Evolutionary conservation across 2,329 filamentous ascomycete species (phyloP).

Genomic region (Rhynchosporium graminicola): DNA sequence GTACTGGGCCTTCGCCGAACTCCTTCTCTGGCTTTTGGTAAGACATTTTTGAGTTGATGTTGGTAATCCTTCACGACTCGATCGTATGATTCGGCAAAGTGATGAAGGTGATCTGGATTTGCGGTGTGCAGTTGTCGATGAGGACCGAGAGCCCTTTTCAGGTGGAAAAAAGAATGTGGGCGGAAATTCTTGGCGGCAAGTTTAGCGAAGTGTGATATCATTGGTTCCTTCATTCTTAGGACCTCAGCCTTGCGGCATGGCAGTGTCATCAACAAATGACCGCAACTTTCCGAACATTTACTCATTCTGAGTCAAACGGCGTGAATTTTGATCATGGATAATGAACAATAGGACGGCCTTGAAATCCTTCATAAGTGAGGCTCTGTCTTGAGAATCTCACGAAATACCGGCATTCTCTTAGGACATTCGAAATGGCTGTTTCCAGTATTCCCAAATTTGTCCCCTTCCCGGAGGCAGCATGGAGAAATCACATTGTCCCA

Average conservation of each 20-base stretch:
- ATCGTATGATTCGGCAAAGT: constrained; percentile 50
- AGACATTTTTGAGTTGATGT: constrained; percentile 65
- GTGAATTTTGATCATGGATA: constrained; percentile 14
- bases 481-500: constrained; percentile 65
- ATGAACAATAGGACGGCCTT: not conserved
- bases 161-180: constrained; percentile 26
- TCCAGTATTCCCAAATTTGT: constrained; percentile 68
- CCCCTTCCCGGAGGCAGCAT: constrained; percentile 69
- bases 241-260: constrained; percentile 25
- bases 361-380: not conserved
- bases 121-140: constrained; percentile 21
- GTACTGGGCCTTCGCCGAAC: constrained; percentile 80
- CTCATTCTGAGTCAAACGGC: constrained; percentile 29
- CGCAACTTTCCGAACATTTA: not conserved
- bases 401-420: not conserved
- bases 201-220: constrained; percentile 25
- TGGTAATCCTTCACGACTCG: constrained; percentile 73
- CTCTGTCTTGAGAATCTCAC: not conserved
- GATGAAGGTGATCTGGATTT: constrained; percentile 23
- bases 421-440: constrained; percentile 42
- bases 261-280: constrained; percentile 15
- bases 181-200: constrained; percentile 30
- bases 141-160: constrained; percentile 11
- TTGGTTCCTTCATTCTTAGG: constrained; percentile 8
- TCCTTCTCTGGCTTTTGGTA: constrained; percentile 95